These are phyloP conservation scores for Clonostachys sp. DNA, from an alignment of 2,329 filamentous ascomycete genomes.

Conservation along the genomic window DNA sequence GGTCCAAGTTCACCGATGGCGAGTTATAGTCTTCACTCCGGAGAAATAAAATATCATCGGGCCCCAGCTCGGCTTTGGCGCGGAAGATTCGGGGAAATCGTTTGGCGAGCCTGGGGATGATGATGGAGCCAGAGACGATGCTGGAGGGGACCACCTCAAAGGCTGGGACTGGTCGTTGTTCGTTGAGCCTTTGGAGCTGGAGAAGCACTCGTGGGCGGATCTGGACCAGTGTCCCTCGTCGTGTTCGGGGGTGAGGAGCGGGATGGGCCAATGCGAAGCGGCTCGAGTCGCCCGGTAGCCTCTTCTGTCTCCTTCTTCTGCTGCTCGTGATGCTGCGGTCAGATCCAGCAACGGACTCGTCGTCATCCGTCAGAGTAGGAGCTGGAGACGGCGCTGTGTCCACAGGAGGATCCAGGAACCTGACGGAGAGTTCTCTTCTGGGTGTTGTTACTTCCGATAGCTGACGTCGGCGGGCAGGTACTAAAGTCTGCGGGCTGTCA, in stretches of 20 bases:
- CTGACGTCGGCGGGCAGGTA: constrained; percentile 15
- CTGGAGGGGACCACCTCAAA: constrained; percentile 71
- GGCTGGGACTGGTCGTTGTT: constrained; percentile 54
- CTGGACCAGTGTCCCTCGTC: constrained; percentile 63
- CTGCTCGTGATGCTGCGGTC: constrained; percentile 22
- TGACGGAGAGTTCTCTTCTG: constrained; percentile 36
- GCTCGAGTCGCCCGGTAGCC: constrained; percentile 50
- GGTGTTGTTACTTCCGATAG: constrained; percentile 28
- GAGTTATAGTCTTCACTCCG: constrained; percentile 62
- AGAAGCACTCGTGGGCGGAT: constrained; percentile 65
- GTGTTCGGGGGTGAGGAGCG: constrained; percentile 49
- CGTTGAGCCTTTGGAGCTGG: constrained; percentile 64
- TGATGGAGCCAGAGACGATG: constrained; percentile 48
- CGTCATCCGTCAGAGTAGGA: constrained; percentile 39
- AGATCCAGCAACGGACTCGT: constrained; percentile 37
- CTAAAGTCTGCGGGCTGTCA: not conserved
- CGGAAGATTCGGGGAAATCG: constrained; percentile 61
- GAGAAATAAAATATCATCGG: constrained; percentile 67
- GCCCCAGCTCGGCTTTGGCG: constrained; percentile 57
- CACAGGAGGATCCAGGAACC: constrained; percentile 31
- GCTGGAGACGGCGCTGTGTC: constrained; percentile 14
- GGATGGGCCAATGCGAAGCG: constrained; percentile 66
- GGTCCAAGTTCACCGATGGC: too few species aligned
- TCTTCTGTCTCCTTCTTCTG: constrained; percentile 34
- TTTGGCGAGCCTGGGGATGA: constrained; percentile 53